Percentiles rank a stretch among this genome's conserved stretches.
phyloP scores from a whole-genome alignment of 441 rosid species.

The Sinapis alba region DNA sequence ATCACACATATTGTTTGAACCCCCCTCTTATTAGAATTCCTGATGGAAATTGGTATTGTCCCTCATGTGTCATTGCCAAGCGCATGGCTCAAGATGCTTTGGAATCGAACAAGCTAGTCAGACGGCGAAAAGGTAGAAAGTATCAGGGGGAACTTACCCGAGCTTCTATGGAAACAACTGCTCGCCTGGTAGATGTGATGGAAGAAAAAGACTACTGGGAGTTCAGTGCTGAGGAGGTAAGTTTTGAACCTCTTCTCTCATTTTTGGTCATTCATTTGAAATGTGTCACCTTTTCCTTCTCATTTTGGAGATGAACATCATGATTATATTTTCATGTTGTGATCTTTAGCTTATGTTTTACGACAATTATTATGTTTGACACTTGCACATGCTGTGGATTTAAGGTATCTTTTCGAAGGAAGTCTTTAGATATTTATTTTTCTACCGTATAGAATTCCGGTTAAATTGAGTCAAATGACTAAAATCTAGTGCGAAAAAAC shows the following conservation, averaged over 20 bases:
- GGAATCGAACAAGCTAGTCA: conserved; percentile 49
- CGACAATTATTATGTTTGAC: conserved; percentile 13
- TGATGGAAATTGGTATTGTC: conserved; percentile 99
- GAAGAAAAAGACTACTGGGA: conserved; percentile 92
- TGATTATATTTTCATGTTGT: conserved; percentile 14
- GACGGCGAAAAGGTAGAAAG: conserved; percentile 52
- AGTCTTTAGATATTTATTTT: conserved; percentile 13
- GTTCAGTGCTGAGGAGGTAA: conserved; percentile 80
- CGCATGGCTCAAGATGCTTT: conserved; percentile 54
- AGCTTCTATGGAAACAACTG: conserved; percentile 64
- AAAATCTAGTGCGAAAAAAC: not conserved
- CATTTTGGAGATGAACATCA: conserved; percentile 12
- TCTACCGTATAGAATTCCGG: not conserved
- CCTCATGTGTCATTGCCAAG: conserved; percentile 75
- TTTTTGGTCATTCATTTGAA: conserved; percentile 12
- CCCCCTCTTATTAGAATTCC: conserved; percentile 98
- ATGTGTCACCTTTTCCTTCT: conserved; percentile 13
- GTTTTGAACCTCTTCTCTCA: conserved; percentile 25
- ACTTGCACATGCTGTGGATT: conserved; percentile 20
- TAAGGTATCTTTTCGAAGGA: conserved; percentile 4
- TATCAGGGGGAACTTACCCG: conserved; percentile 75
- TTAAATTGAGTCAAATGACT: conserved; percentile 10
- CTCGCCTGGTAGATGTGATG: conserved; percentile 63
- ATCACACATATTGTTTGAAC: conserved; percentile 96
- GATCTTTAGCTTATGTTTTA: conserved; percentile 23